Base-by-base conservation (phyloP, 2,329 filamentous ascomycete species). In the Pseudogymnoascus sp. region DNA sequence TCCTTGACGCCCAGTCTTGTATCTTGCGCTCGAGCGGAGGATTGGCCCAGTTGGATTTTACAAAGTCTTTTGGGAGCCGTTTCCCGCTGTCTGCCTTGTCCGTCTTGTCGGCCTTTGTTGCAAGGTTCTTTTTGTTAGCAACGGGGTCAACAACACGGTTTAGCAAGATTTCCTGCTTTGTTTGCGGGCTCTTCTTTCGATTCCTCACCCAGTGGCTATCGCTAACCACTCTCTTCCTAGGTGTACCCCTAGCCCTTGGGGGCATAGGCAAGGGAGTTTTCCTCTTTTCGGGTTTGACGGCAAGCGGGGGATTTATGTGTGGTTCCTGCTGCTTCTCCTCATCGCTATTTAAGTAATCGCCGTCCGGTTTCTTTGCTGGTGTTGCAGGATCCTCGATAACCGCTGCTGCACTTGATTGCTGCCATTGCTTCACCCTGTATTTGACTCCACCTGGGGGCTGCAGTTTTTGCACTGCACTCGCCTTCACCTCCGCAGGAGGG, bases 151-250 rank as follows among this genome's bases (percentile, higher is more conserved):
- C 33, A 10, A 60, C 11, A 10, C 26, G 21, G 16, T 60, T 60
- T 26, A 60, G 35, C 58, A 60, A 39, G 19, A 14, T 19, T n/a
- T 39, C 26, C n/a, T 38, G 58, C 19, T 60, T 38, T 60, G 58
- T 60, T 21, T 60, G 35, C 12, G 33, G 21, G 19, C 33, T 41
- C 35, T 60, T 60, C 62, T 70, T 70, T 35, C 76, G 74, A 64
- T 70, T 69, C 71, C 85, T 87, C 75, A 85, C 85, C 90, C 93
- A 97, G 76, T 96, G 90, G 62, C 90, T 89, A 76, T 97, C 93
- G 73, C 92, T 97, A 65, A 97, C 85, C 61, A 97, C 91, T 66
- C 92, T 85, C 80, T 96, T 97, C 76, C 91, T 92, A 14, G 93
- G 93, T 14, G 68, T 64, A 21, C 26, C 61, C 21, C 61, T 62